phyloP scores from a whole-genome alignment of 148 eudicot species.

The Rhododendron kiyosumense region DNA sequence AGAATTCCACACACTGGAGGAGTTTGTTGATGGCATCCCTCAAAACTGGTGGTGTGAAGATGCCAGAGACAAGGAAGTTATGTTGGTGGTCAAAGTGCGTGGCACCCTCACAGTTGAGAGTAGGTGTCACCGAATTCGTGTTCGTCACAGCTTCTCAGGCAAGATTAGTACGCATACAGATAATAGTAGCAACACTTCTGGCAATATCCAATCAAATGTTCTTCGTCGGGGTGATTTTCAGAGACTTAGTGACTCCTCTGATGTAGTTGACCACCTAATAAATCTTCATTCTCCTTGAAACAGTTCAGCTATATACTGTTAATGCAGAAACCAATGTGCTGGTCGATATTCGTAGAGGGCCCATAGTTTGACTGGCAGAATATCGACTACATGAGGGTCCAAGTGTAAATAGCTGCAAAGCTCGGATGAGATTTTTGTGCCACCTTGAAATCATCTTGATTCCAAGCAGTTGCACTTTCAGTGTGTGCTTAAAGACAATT shows the following conservation, averaged over 20 bases:
- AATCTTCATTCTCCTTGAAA: slow-evolving; percentile 57
- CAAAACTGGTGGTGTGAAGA: slow-evolving; percentile 95
- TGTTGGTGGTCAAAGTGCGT: slow-evolving; percentile 48
- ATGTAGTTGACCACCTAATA: slow-evolving; percentile 58
- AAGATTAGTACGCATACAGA: slow-evolving; percentile 11
- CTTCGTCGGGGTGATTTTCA: slow-evolving; percentile 64
- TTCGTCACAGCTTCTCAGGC: slow-evolving; percentile 60
- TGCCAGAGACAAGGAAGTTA: slow-evolving; percentile 77
- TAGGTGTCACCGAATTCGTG: slow-evolving; percentile 65
- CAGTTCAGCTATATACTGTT: not conserved
- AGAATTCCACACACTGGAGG: slow-evolving; percentile 64
- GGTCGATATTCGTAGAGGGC: not conserved
- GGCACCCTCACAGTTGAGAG: slow-evolving; percentile 57
- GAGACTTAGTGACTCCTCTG: slow-evolving; percentile 41
- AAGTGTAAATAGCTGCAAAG: not conserved
- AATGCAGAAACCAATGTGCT: not conserved
- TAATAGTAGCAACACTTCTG: not conserved
- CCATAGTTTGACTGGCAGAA: not conserved
- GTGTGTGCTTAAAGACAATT: not conserved
- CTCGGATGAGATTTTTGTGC: not conserved
- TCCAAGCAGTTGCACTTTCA: not conserved
- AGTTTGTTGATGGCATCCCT: slow-evolving; percentile 78
- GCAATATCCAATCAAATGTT: slow-evolving; percentile 27
- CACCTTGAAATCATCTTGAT: not conserved
- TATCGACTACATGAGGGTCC: not conserved